Conservation (phyloP, 768 basidiomycete species). For the Tremella mesenterica region DNA sequence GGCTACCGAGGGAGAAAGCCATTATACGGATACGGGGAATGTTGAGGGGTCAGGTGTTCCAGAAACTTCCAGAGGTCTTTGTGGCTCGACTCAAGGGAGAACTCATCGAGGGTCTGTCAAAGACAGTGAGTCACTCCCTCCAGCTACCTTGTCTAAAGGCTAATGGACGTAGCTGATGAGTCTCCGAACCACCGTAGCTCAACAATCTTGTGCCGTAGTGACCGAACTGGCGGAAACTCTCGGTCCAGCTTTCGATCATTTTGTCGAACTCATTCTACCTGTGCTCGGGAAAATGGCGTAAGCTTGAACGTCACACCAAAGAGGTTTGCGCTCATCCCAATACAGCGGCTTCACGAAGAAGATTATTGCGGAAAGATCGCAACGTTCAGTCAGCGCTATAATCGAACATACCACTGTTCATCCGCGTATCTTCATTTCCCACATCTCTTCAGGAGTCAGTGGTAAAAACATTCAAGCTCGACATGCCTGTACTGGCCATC, state of each 20-base stretch:
- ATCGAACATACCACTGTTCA: conserved; percentile 63
- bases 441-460: conserved; percentile 60
- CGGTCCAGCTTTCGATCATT: conserved; percentile 62
- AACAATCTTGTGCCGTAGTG: conserved; percentile 69
- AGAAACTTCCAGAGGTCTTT: conserved; percentile 66
- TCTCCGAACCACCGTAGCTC: conserved; percentile 80
- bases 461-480: conserved; percentile 78
- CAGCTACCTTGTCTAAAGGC: neutral
- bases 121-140: conserved; percentile 56
- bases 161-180: conserved; percentile 59
- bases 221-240: conserved; percentile 62
- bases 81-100: conserved; percentile 63
- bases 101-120: conserved; percentile 72
- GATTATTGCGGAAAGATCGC: conserved; percentile 76
- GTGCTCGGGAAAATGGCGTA: conserved; percentile 71
- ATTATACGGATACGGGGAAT: conserved; percentile 75
- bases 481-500: conserved; percentile 57
- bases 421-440: conserved; percentile 59
- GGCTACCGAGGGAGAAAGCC: conserved; percentile 70
- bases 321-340: neutral
- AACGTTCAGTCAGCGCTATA: conserved; percentile 59
- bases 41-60: conserved; percentile 74
- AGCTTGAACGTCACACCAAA: neutral
- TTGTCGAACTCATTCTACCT: conserved; percentile 67
- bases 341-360: conserved; percentile 73